Conservation (phyloP, 2,329 filamentous ascomycete genomes). For the Aspergillus pseudoviridinutans region DNA sequence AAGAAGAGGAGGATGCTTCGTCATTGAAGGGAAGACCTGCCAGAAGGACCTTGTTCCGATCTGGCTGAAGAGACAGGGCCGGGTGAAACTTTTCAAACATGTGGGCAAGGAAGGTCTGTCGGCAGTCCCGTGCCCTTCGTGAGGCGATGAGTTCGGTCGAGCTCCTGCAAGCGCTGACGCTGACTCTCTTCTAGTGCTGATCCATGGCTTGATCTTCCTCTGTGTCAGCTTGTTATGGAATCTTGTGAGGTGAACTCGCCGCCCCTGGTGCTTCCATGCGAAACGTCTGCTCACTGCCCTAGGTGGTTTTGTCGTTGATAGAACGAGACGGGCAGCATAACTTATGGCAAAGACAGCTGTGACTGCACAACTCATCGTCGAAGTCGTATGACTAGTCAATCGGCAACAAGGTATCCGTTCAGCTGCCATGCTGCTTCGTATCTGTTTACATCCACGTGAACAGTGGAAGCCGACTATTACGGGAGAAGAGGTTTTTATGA, state of each 20-base stretch:
- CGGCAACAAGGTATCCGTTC: background rate
- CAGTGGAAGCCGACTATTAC: background rate
- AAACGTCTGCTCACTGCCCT: background rate
- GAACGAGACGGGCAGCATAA: background rate
- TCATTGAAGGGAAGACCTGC: slow-evolving; percentile 36
- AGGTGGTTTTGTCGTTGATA: background rate
- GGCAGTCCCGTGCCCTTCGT: background rate
- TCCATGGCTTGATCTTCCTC: slow-evolving; percentile 13
- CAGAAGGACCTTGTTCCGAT: slow-evolving; percentile 24
- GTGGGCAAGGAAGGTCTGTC: slow-evolving; percentile 30
- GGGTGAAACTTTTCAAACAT: slow-evolving; percentile 10
- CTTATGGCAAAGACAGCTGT: background rate
- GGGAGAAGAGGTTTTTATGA: background rate
- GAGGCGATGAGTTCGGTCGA: background rate
- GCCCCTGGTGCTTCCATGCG: background rate
- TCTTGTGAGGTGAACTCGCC: slow-evolving; percentile 2
- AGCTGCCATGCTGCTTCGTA: background rate
- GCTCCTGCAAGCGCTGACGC: background rate
- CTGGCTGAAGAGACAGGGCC: slow-evolving; percentile 25
- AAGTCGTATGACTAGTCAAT: background rate
- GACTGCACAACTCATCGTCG: background rate
- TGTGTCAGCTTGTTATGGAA: slow-evolving; percentile 13
- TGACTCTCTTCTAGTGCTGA: slow-evolving; percentile 8
- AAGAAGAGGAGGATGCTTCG: slow-evolving; percentile 30
- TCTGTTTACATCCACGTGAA: background rate